A percentile compares a stretch with the other conserved stretches of the same genome.
phyloP scores from a whole-genome alignment of 2,329 filamentous ascomycete species.

The Aspergillus alliaceus region DNA sequence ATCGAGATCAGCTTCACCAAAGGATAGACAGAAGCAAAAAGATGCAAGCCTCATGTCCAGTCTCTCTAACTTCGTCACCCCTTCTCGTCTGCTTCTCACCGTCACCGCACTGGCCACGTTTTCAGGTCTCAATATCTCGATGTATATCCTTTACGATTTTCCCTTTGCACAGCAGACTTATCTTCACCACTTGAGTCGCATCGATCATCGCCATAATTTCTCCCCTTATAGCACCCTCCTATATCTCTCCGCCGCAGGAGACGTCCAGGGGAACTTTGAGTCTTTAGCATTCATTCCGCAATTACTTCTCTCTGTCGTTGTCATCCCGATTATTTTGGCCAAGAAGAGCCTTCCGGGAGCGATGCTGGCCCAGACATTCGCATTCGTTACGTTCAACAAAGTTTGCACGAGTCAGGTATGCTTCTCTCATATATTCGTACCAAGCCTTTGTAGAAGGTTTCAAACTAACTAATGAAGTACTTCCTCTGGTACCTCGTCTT shows the following conservation, averaged over 20 bases:
- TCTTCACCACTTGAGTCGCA: slow-evolving; percentile 85
- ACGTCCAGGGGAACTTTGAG: slow-evolving; percentile 57
- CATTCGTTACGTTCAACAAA: slow-evolving; percentile 97
- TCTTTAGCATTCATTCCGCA: slow-evolving; percentile 88
- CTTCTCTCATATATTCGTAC: slow-evolving; percentile 4
- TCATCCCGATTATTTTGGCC: slow-evolving; percentile 73
- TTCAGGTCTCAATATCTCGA: slow-evolving; percentile 67
- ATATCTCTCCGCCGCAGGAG: slow-evolving; percentile 74
- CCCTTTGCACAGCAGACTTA: slow-evolving; percentile 89
- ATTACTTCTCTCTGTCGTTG: slow-evolving; percentile 72
- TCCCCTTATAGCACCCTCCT: slow-evolving; percentile 92
- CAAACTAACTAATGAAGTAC: slow-evolving; percentile 61
- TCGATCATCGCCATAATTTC: slow-evolving; percentile 98
- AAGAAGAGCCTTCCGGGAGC: slow-evolving; percentile 78
- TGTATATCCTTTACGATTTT: slow-evolving; percentile 76
- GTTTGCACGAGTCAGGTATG: slow-evolving; percentile 95
- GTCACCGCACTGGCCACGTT: slow-evolving; percentile 72
- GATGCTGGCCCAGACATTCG: slow-evolving; percentile 94
- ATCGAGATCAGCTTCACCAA: neutral
- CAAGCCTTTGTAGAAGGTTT: neutral
- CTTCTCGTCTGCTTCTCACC: slow-evolving; percentile 37
- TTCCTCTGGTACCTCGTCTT: slow-evolving; percentile 98
- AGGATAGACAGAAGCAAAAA: neutral
- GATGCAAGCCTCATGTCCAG: slow-evolving; percentile 12
- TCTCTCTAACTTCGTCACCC: slow-evolving; percentile 38